These are phyloP conservation scores for Ramalina intermedia DNA, from an alignment of 495 filamentous ascomycete species.

Conservation along the genomic window DNA sequence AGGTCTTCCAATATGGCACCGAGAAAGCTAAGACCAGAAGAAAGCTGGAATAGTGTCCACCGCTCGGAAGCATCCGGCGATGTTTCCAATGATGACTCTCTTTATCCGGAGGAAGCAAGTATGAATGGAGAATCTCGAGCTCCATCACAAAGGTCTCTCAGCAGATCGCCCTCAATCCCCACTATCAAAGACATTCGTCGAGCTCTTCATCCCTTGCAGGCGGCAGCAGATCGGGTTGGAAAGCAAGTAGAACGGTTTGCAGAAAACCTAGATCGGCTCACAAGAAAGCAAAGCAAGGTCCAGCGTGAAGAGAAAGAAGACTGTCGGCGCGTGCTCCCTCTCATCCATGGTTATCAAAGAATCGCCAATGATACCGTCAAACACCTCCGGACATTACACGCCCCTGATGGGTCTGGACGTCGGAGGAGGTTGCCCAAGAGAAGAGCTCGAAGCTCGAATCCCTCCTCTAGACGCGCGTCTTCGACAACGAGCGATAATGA, in stretches of 20 bases:
- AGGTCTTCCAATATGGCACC: conserved; percentile 1
- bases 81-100: conserved; percentile 5
- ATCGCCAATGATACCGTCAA: conserved; percentile 18
- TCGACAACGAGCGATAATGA: not conserved
- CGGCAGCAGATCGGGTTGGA: conserved; percentile 44
- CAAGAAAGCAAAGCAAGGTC: not conserved
- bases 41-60: conserved; percentile 14
- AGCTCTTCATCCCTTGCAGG: conserved; percentile 39
- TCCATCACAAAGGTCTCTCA: not conserved
- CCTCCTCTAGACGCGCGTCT: conserved; percentile 1
- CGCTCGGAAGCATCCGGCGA: conserved; percentile 10
- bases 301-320: not conserved
- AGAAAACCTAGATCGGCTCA: conserved; percentile 47
- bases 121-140: conserved; percentile 6
- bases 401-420: conserved; percentile 12
- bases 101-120: conserved; percentile 5
- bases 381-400: conserved; percentile 21
- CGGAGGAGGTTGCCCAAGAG: conserved; percentile 2
- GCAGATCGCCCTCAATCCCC: conserved; percentile 25
- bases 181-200: conserved; percentile 35
- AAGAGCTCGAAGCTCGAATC: conserved; percentile 7
- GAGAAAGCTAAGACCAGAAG: conserved; percentile 7
- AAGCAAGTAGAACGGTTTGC: conserved; percentile 53
- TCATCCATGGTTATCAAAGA: conserved; percentile 21
- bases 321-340: conserved; percentile 13